Base-by-base conservation (phyloP, 2,329 filamentous ascomycete species). In the Pezicula neosporulosa region DNA sequence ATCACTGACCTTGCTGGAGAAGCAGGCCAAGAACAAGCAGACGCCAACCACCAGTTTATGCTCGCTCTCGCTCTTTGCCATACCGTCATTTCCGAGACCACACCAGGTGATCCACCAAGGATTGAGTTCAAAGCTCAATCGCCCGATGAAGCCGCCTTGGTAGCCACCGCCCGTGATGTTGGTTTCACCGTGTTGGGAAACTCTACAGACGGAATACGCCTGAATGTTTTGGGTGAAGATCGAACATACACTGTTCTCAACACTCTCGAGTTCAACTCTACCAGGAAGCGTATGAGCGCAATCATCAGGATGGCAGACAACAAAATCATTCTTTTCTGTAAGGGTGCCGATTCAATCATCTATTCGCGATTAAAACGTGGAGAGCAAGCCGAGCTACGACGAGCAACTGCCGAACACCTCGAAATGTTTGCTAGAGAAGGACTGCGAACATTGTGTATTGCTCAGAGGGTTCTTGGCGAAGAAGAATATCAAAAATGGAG, bases 91-190 rank as follows among this genome's bases (percentile, higher is more conserved):
- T 88, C 93, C 1, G 94, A 99, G 68, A 86, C 86, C 57, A 84
- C 86, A 1, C 90, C 92, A 0, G 93, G 92, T n/a, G 90, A 97
- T 60, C 87, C 87, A 28, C 93, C 94, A 0, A 89, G 81, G 68
- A 94, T 99, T 63, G 81, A 92, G 27, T 99, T 97, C 79, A 97
- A 95, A 72, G 94, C 94, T 0, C 94, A 99, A 66, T 97, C 92
- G 38, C 94, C 94, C 1, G 94, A 99, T 64, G 94, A 99, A 71
- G 91, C 94, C 49, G 94, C 94, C 12, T 77, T 99, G 13, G 94
- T 99, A 7, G 84, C 92, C 16, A 97, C 95, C 24, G 94, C 95
- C 54, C 87, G 92, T 52, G 95, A 99, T 62, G 90, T 93, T 73
- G 94, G 94, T 4, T 97, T 96, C 65, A 96, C 91, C 2, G 90